A percentile compares a stretch with the other conserved stretches of the same genome.
Evolutionary conservation across 495 filamentous ascomycete genomes (phyloP).

Genomic region (Podospora appendiculata): DNA sequence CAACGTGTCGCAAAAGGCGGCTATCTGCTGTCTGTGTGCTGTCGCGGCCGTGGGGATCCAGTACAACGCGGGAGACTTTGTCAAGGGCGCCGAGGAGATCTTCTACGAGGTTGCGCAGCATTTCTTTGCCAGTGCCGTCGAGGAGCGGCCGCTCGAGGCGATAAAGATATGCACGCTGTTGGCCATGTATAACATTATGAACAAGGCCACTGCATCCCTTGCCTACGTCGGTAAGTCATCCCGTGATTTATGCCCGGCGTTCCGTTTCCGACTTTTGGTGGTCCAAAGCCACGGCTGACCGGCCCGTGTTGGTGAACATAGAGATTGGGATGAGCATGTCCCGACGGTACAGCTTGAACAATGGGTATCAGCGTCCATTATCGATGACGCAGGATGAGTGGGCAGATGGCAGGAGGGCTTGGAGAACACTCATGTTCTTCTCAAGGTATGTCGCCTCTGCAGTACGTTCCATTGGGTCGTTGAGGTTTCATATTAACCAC

Average conservation of each 20-base stretch:
- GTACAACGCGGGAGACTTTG: constrained; percentile 15
- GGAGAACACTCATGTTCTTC: constrained; percentile 22
- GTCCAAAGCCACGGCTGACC: neutral
- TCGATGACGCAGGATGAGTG: neutral
- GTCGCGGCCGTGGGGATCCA: constrained; percentile 21
- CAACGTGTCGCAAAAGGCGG: constrained; percentile 5
- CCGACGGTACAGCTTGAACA: constrained; percentile 9
- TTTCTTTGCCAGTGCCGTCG: constrained; percentile 15
- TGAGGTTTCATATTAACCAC: neutral
- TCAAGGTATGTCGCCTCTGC: constrained; percentile 8
- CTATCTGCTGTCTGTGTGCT: constrained; percentile 14
- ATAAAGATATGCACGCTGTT: constrained; percentile 25
- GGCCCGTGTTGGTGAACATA: neutral
- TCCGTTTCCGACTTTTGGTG: neutral
- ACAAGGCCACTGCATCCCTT: constrained; percentile 19
- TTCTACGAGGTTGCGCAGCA: constrained; percentile 16
- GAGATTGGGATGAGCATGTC: constrained; percentile 20
- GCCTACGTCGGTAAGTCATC: constrained; percentile 19
- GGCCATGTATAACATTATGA: constrained; percentile 24
- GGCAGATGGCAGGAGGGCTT: constrained; percentile 17
- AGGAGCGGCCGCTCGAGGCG: constrained; percentile 16
- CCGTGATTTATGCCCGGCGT: no score
- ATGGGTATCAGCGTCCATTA: constrained; percentile 1
- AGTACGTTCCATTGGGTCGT: neutral
- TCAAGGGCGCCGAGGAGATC: constrained; percentile 4